Evolutionary conservation across 768 basidiomycete genomes (phyloP).

Genomic region (Coprinopsis marcescibilis): DNA sequence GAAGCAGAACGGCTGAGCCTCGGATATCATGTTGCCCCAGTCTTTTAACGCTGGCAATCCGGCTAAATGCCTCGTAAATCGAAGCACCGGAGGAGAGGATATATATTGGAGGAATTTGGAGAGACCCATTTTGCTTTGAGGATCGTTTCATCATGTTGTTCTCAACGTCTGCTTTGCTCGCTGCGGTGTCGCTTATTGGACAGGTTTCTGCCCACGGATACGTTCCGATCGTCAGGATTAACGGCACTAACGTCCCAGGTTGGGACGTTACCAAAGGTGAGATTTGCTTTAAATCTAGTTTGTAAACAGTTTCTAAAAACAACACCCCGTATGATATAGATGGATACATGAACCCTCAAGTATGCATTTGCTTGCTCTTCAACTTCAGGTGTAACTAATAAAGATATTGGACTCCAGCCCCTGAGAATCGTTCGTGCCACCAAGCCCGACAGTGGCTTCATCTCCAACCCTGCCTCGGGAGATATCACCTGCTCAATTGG

Average conservation of each 20-base stretch:
- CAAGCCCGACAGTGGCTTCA: slow-evolving; percentile 31
- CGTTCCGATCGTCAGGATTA: slow-evolving; percentile 28
- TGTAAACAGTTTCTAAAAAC: neutral
- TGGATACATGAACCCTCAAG: slow-evolving; percentile 29
- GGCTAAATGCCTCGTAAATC: too few species aligned
- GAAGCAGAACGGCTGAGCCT: too few species aligned
- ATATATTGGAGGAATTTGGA: too few species aligned
- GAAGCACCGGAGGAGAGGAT: too few species aligned
- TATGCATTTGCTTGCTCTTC: too few species aligned
- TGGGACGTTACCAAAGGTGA: slow-evolving; percentile 29
- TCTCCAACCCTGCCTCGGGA: slow-evolving; percentile 23
- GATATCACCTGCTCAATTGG: slow-evolving; percentile 36
- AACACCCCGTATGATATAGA: slow-evolving; percentile 14
- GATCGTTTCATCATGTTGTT: too few species aligned
- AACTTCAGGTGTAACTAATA: neutral
- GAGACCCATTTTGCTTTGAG: too few species aligned
- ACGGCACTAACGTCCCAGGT: slow-evolving; percentile 26
- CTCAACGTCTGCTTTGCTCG: slow-evolving; percentile 11
- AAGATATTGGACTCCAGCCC: slow-evolving; percentile 18
- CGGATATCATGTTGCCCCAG: too few species aligned
- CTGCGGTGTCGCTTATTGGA: slow-evolving; percentile 14
- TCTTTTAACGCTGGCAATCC: too few species aligned
- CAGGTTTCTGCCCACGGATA: slow-evolving; percentile 30
- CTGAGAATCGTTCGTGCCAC: slow-evolving; percentile 29
- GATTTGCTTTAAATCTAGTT: slow-evolving; percentile 4